phyloP scores from a whole-genome alignment of 1,284 basidiomycete genomes.

The Cryptococcus amylolentus region DNA sequence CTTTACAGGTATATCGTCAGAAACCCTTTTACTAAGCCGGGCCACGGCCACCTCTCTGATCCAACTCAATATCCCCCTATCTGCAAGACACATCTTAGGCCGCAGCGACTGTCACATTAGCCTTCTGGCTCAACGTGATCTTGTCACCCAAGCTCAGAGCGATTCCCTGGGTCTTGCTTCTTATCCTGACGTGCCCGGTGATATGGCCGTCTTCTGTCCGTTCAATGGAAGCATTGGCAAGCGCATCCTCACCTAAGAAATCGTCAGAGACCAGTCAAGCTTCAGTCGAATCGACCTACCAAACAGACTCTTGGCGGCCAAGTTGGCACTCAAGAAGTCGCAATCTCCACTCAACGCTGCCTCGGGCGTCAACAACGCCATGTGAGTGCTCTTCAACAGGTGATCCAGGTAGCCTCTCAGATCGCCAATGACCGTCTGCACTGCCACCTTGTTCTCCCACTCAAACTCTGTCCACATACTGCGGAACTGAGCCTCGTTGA shows the following conservation, averaged over 20 bases:
- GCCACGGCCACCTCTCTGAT: too few species aligned
- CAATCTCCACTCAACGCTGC: constrained; percentile 87
- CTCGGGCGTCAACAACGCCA: constrained; percentile 93
- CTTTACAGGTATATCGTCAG: too few species aligned
- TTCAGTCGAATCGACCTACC: constrained; percentile 53
- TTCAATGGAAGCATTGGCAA: constrained; percentile 95
- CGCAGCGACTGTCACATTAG: neutral
- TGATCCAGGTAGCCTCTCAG: constrained; percentile 80
- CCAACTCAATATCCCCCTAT: too few species aligned
- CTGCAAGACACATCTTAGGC: too few species aligned
- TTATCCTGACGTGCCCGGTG: constrained; percentile 85
- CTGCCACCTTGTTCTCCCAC: constrained; percentile 97
- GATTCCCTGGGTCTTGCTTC: constrained; percentile 76
- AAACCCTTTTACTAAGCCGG: too few species aligned
- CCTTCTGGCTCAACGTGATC: constrained; percentile 21
- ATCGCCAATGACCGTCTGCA: constrained; percentile 74
- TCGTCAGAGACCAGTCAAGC: neutral
- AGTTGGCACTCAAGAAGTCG: constrained; percentile 88
- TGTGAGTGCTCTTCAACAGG: constrained; percentile 90
- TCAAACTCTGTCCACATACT: constrained; percentile 98
- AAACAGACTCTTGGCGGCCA: constrained; percentile 87
- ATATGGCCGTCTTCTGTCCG: constrained; percentile 76
- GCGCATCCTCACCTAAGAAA: constrained; percentile 77
- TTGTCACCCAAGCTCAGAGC: constrained; percentile 20
- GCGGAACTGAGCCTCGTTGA: constrained; percentile 93